Evolutionary conservation across 768 basidiomycete species (phyloP), one percentile per base, ranked within the genome.

Genomic region (Lactarius psammicola): DNA sequence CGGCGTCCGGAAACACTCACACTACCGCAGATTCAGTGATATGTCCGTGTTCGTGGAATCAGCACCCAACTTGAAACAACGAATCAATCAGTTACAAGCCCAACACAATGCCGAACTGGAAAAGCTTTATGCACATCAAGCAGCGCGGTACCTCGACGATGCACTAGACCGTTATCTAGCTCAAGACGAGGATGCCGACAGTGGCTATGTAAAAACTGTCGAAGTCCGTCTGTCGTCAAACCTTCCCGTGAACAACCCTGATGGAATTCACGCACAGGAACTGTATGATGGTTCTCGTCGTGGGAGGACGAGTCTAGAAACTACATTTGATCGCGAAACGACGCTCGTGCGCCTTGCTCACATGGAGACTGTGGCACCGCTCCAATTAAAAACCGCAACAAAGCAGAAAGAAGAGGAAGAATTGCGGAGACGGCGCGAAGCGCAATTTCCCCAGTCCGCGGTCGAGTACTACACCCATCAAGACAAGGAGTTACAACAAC

Each of bases 21-120:
- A 38, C 26, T 18, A 4, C 13, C 13, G 17, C 57, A 67, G 66
- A 55, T 36, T 60, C 53, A 58, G 49, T 38, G 68, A 63, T 36
- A 62, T 69, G 61, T 38, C 61, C 31, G 63, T 59, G 2, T 60
- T 62, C 5, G 28, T 55, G 26, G 78, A 78, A 36, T 75, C 76
- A 4, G 54, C 73, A 34, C 71, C 73, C 0, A 67, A 28, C 59
- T 4, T 79, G 53, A 68, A 71, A 17, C 67, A 71, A 28, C 75
- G 72, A n/a, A 77, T 78, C 62, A 62, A 49, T 33, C 67, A 68
- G 38, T 71, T 78, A 62, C 76, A 74, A 56, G 53, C 55, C 30
- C 74, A 72, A 56, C 76, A 80, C 56, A 60, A 62, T 1, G 64
- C 66, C 34, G 76, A 77, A 46, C 72, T 79, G 15, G 72, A 74